A percentile compares a stretch with the other conserved stretches of the same genome.
Conservation (phyloP, 768 basidiomycete species). For the Amanita rimosa region DNA sequence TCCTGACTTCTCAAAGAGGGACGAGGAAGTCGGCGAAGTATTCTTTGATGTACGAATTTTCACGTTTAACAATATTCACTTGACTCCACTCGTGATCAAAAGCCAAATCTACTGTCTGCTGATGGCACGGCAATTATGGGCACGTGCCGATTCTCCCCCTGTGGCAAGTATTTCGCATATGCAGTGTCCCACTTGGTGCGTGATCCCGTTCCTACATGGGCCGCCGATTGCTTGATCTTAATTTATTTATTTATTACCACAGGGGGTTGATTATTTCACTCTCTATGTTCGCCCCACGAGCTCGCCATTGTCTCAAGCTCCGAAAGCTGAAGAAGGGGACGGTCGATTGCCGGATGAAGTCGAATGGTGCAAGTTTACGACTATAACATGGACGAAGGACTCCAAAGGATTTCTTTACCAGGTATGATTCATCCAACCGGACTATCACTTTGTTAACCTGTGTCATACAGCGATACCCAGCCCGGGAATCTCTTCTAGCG, state of each 20-base stretch:
- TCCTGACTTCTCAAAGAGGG: background rate
- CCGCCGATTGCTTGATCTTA: background rate
- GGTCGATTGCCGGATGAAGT: background rate
- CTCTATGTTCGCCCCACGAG: background rate
- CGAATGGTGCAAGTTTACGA: background rate
- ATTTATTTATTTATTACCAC: background rate
- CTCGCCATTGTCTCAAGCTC: background rate
- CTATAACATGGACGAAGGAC: background rate
- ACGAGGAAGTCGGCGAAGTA: background rate
- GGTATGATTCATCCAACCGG: background rate
- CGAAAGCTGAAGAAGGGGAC: background rate
- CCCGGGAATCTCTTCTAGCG: background rate
- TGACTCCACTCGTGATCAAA: background rate
- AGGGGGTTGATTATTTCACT: background rate
- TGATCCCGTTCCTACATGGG: background rate
- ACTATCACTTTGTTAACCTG: background rate
- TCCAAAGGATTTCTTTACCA: background rate
- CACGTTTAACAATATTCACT: no score
- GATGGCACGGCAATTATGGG: background rate
- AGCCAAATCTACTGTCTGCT: background rate
- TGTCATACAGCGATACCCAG: background rate
- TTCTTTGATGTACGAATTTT: background rate
- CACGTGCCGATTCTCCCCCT: no score
- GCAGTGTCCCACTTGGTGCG: no score
- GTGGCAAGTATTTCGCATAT: no score